Percentiles rank a stretch among this genome's conserved stretches.
phyloP scores from a whole-genome alignment of 2,329 filamentous ascomycete genomes.

The Nothophaeocryptopus gaeumannii region DNA sequence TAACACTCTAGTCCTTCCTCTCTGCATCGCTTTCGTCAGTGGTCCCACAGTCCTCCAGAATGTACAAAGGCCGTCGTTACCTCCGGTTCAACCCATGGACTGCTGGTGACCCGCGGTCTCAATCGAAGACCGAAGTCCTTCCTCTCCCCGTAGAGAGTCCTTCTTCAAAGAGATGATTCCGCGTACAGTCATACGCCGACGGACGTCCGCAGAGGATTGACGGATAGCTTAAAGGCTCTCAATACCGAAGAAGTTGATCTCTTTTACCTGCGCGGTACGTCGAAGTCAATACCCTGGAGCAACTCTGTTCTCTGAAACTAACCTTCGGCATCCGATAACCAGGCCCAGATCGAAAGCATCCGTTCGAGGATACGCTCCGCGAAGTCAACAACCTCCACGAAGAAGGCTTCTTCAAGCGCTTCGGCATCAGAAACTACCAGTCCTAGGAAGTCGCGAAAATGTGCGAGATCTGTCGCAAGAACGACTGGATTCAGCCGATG shows the following conservation, averaged over 20 bases:
- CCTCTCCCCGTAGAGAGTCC: no score
- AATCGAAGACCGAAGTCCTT: no score
- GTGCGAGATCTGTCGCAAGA: slow-evolving; percentile 42
- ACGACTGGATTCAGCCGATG: slow-evolving; percentile 43
- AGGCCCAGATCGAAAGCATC: slow-evolving; percentile 30
- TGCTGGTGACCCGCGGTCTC: no score
- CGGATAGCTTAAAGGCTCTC: slow-evolving; percentile 66
- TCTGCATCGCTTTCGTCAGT: no score
- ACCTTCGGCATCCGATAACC: no score
- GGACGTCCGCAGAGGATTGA: slow-evolving; percentile 56
- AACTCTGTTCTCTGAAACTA: no score
- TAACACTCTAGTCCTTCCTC: no score
- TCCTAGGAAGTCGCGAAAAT: slow-evolving; percentile 50
- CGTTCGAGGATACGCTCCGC: slow-evolving; percentile 46
- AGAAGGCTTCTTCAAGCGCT: slow-evolving; percentile 44
- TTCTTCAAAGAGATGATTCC: neutral
- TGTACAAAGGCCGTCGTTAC: no score
- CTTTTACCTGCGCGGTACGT: slow-evolving; percentile 56
- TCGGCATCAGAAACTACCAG: slow-evolving; percentile 48
- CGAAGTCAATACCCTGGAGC: no score
- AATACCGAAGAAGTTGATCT: slow-evolving; percentile 70
- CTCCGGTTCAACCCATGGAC: no score
- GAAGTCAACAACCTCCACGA: slow-evolving; percentile 47
- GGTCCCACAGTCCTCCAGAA: no score
- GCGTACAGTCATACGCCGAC: slow-evolving; percentile 25